A percentile compares a stretch with the other conserved stretches of the same genome.
Evolutionary conservation across 768 basidiomycete species (phyloP).

Genomic region (Phaffia tasmanica): DNA sequence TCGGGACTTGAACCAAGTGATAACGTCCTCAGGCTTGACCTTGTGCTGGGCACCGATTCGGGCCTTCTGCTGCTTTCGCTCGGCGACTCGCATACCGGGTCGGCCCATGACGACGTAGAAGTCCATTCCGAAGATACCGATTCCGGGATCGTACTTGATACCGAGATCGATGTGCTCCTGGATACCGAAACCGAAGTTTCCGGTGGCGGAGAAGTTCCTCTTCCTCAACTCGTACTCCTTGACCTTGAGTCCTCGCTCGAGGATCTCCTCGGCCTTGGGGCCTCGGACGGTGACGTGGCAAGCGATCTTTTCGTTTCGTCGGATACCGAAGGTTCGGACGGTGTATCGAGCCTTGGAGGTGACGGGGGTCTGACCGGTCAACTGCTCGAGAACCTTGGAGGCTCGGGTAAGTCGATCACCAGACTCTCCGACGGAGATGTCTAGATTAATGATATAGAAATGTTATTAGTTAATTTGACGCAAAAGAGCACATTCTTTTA

Average conservation of each 20-base stretch:
- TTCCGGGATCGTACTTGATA: slow-evolving; percentile 93
- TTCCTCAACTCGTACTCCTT: slow-evolving; percentile 99
- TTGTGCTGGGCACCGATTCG: slow-evolving; percentile 78
- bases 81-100: slow-evolving; percentile 80
- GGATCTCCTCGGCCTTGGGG: slow-evolving; percentile 97
- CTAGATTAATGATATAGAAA: slow-evolving; percentile 41
- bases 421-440: slow-evolving; percentile 99
- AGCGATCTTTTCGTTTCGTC: slow-evolving; percentile 99
- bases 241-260: slow-evolving; percentile 97
- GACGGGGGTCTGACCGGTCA: slow-evolving; percentile 97
- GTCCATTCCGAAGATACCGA: slow-evolving; percentile 99
- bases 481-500: not conserved
- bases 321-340: slow-evolving; percentile 96
- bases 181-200: slow-evolving; percentile 99
- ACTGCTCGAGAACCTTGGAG: slow-evolving; percentile 97
- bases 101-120: slow-evolving; percentile 91
- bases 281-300: slow-evolving; percentile 82
- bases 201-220: slow-evolving; percentile 51
- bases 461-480: not conserved
- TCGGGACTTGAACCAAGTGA: slow-evolving; percentile 98
- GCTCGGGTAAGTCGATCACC: slow-evolving; percentile 98
- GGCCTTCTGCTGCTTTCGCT: slow-evolving; percentile 77
- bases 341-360: slow-evolving; percentile 99
- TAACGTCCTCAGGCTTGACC: slow-evolving; percentile 89
- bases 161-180: slow-evolving; percentile 99